phyloP scores from a whole-genome alignment of 1,139 yeast genomes.

The Hyphopichia fennica region DNA sequence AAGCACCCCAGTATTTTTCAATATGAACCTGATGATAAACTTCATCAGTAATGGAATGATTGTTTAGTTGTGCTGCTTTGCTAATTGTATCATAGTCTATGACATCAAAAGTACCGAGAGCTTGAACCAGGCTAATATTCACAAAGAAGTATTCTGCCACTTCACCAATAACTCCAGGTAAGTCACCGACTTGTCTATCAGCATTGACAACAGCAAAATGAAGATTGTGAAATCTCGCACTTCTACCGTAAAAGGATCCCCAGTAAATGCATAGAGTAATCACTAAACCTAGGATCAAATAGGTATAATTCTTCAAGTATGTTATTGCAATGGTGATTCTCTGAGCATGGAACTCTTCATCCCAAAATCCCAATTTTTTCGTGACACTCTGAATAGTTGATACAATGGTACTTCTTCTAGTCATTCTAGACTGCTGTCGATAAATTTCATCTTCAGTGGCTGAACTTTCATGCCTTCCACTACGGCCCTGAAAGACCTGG shows the following conservation, averaged over 20 bases:
- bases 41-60: conserved; percentile 24
- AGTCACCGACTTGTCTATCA: conserved; percentile 19
- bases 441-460: neutral
- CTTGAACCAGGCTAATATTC: conserved; percentile 18
- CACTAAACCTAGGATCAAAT: conserved; percentile 23
- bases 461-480: neutral
- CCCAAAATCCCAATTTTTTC: conserved; percentile 29
- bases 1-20: conserved; percentile 31
- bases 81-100: conserved; percentile 20
- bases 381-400: conserved; percentile 17
- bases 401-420: conserved; percentile 20
- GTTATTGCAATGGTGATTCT: conserved; percentile 19
- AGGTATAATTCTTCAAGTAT: conserved; percentile 22
- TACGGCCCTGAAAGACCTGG: conserved; percentile 2
- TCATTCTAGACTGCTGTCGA: neutral
- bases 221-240: conserved; percentile 18
- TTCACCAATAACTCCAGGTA: conserved; percentile 27
- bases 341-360: conserved; percentile 22
- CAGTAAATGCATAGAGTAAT: conserved; percentile 29
- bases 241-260: conserved; percentile 29
- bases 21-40: conserved; percentile 30
- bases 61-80: conserved; percentile 17
- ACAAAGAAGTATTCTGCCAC: conserved; percentile 24
- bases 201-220: conserved; percentile 28
- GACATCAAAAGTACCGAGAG: conserved; percentile 24